Evolutionary conservation across 495 filamentous ascomycete genomes (phyloP).

Genomic region (Aspergillus homomorphus): DNA sequence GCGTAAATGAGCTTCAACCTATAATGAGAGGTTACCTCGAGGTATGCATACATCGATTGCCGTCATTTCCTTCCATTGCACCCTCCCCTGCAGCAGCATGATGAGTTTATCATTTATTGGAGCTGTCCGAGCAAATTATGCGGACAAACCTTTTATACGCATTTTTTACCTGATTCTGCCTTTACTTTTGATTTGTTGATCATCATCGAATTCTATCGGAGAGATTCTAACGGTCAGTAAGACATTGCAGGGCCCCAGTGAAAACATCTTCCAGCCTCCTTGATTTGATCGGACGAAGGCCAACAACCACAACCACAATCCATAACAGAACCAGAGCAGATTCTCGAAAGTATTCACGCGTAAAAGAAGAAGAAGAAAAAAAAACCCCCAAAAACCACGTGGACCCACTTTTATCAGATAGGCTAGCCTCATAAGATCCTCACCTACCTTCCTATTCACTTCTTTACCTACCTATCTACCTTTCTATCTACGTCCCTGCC

Average conservation of each 20-base stretch:
- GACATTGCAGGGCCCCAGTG: constrained; percentile 38
- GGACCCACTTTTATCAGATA: neutral
- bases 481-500: neutral
- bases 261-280: constrained; percentile 40
- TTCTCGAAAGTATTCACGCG: neutral
- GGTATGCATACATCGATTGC: constrained; percentile 29
- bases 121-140: constrained; percentile 85
- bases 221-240: constrained; percentile 26
- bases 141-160: constrained; percentile 50
- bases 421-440: neutral
- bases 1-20: constrained; percentile 13
- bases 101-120: constrained; percentile 71
- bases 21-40: constrained; percentile 36
- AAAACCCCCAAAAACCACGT: neutral
- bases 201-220: neutral
- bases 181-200: constrained; percentile 11
- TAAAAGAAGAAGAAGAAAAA: neutral
- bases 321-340: neutral
- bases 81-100: constrained; percentile 50
- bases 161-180: constrained; percentile 40
- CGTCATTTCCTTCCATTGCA: neutral
- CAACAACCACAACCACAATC: constrained; percentile 4
- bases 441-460: neutral
- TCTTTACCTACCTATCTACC: constrained; percentile 10
- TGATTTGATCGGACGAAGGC: constrained; percentile 24